Percentiles rank a stretch among this genome's conserved stretches.
These are phyloP conservation scores for Eimeria sp. DNA, from an alignment of 169 alveolate species.

Conservation along the genomic window DNA sequence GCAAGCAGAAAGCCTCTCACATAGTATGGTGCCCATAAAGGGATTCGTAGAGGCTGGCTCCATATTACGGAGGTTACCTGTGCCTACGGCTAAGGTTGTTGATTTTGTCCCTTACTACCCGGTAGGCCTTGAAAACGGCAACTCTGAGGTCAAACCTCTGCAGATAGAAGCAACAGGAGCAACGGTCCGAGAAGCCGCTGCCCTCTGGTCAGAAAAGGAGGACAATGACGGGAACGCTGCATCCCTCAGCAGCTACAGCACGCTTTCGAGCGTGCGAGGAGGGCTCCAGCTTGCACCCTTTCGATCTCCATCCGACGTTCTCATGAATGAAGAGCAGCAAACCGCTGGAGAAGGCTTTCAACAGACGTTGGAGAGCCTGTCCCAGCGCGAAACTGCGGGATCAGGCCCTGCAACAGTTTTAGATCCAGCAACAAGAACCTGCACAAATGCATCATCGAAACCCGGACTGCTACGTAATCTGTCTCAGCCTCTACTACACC, in stretches of 20 bases:
- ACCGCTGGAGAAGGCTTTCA: not conserved
- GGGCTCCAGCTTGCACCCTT: not conserved
- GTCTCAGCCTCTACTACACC: slow-evolving; percentile 38
- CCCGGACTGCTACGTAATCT: not conserved
- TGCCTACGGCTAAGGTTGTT: not conserved
- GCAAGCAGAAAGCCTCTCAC: not conserved
- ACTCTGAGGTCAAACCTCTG: not conserved
- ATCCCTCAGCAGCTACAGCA: slow-evolving; percentile 66
- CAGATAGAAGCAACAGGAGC: slow-evolving; percentile 19
- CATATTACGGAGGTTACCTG: not conserved
- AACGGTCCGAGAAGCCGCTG: not conserved
- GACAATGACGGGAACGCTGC: not conserved
- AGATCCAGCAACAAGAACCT: not conserved
- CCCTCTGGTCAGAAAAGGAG: not conserved
- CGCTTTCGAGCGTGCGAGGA: slow-evolving; percentile 30
- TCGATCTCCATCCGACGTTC: slow-evolving; percentile 4
- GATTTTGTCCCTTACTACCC: not conserved
- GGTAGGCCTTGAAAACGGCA: not conserved
- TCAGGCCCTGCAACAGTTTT: not conserved
- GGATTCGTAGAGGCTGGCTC: not conserved
- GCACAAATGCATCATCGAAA: not conserved
- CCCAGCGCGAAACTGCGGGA: not conserved
- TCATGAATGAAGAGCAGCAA: not conserved
- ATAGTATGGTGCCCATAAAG: not conserved
- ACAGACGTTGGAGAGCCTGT: not conserved